Evolutionary conservation across 2,329 filamentous ascomycete species (phyloP), one percentile per base, ranked within the genome.

Genomic region (Pseudogymnoascus sp.): DNA sequence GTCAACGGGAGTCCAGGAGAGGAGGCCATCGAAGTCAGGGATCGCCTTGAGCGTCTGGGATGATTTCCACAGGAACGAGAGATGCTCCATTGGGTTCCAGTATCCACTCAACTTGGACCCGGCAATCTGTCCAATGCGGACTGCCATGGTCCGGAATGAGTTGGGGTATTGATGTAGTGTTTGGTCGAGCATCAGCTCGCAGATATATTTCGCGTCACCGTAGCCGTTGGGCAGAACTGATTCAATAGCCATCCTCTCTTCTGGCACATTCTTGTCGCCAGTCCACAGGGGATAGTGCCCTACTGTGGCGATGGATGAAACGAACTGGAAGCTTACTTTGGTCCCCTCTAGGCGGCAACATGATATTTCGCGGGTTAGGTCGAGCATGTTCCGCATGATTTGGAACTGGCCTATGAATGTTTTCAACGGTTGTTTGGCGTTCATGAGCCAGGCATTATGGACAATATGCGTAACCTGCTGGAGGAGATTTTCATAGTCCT

Each of bases 61-160:
- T 0, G 77, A 80, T 68, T 82, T 82, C 60, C 82, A 67, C 22
- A 84, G 62, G 64, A 81, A 81, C 0, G 73, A 67, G 11, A 84
- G 70, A 64, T 84, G 79, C 66, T 84, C 81, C 28, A 75, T 73
- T 0, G 76, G 71, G 65, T 84, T 85, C 83, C 82, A 85, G 66
- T 78, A 79, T 0, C 82, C 82, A 61, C 72, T 82, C 0, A 62
- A 73, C 2, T 67, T 76, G 0, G 77, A 80, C 0, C 83, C 83
- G 1, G 82, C 74, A 41, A 85, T 80, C 68, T 85, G 83, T 0
- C 79, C 83, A 0, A 77, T 72, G 0, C 82, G 75, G 0, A 80
- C 76, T 0, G 69, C 70, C 71, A 76, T 78, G 0, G 77, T 64
- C 14, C 74, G 75, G 71, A 84, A 82, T 0, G 0, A n/a, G n/a